phyloP scores from a whole-genome alignment of 2,329 filamentous ascomycete genomes.

The Ambrosiella xylebori region DNA sequence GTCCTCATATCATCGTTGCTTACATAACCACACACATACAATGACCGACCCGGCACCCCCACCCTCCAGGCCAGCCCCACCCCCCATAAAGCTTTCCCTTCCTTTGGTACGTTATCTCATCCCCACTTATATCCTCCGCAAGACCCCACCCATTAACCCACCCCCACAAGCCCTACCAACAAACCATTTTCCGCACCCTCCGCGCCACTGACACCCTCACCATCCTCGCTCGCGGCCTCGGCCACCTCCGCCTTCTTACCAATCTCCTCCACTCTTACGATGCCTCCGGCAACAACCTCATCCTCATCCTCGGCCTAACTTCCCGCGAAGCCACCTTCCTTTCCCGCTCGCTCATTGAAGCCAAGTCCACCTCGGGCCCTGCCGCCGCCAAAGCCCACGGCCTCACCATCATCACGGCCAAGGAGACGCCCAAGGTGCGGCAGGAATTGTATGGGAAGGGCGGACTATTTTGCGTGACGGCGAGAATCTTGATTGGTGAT shows the following conservation, averaged over 20 bases:
- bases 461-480: slow-evolving; percentile 90
- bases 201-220: slow-evolving; percentile 85
- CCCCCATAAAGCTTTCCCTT: slow-evolving; percentile 62
- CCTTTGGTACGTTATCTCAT: slow-evolving; percentile 38
- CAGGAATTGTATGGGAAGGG: slow-evolving; percentile 85
- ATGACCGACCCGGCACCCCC: no score
- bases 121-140: not conserved
- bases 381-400: slow-evolving; percentile 57
- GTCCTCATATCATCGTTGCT: no score
- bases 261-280: slow-evolving; percentile 95
- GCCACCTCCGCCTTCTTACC: slow-evolving; percentile 80
- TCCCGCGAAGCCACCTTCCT: slow-evolving; percentile 95
- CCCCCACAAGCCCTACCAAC: slow-evolving; percentile 61
- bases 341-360: slow-evolving; percentile 85
- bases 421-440: slow-evolving; percentile 73
- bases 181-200: slow-evolving; percentile 83
- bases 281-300: slow-evolving; percentile 81
- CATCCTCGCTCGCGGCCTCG: slow-evolving; percentile 77
- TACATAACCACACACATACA: no score
- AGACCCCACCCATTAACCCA: not conserved
- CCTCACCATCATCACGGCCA: slow-evolving; percentile 83
- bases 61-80: slow-evolving; percentile 16
- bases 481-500: slow-evolving; percentile 86
- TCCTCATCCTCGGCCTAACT: slow-evolving; percentile 75
- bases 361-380: slow-evolving; percentile 61